Evolutionary conservation across 192 early-diverging fungal genomes (phyloP), one percentile per base, ranked within the genome.

Genomic region (Coemansia sp.): DNA sequence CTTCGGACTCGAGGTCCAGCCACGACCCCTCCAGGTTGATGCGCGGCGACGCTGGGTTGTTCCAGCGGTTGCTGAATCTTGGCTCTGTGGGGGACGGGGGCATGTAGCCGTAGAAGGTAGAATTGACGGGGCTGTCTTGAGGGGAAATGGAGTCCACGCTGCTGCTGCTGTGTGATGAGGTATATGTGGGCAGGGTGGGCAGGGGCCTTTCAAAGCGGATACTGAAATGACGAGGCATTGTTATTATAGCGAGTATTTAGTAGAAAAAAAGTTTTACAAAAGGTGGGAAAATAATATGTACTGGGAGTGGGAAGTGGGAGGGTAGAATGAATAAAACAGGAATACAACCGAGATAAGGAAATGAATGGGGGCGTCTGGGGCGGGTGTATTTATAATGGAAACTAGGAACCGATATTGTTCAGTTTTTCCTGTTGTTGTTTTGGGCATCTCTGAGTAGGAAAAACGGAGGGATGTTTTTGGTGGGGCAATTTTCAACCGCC

Each of bases 1-100:
- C 37, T 23, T 70, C 68, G 5, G 68, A 71, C 31, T 71, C 68
- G 34, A 71, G 58, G 58, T 65, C 62, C 62, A 71, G 62, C 68
- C 68, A 71, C 36, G 68, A 71, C 50, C 68, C 68, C 25, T 37
- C 62, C 15, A 71, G 44, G 57, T 71, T 71, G 58, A 71, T 44
- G 34, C 68, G 68, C 36, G 68, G 45, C 2, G 14, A 41, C 14
- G 38, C 25, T 9, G 45, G 45, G 10, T 8, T 25, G 45, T 48
- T 48, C 45, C 45, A 48, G 20, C 45, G 22, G 45, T 25, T 48
- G 45, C 9, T 13, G 22, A 11, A 11, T 17, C 38, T 41, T 25
- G 20, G 45, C 7, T 25, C 45, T 5, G 45, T 48, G 14, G 45
- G 45, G 8, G 45, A 48, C 0, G 45, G 45, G 14, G 45, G 45